Evolutionary conservation across 306 rosid species (phyloP).

Genomic region (Canavalia gladiata): DNA sequence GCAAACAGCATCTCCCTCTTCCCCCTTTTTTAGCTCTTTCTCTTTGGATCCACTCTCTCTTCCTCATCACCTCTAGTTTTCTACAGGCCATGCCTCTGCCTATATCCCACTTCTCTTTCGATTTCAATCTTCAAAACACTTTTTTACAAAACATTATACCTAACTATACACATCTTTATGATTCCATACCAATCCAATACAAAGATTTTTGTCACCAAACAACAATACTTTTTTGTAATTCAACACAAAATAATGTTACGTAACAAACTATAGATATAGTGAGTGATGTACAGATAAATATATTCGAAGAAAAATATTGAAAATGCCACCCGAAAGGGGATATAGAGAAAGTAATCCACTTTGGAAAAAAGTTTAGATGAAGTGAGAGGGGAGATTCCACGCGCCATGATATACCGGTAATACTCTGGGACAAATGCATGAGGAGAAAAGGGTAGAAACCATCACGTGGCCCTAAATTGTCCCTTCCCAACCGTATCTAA

Average conservation of each 20-base stretch:
- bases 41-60: conserved; percentile 48
- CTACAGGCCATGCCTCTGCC: not conserved
- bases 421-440: conserved; percentile 38
- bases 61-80: not conserved
- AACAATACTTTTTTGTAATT: not conserved
- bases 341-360: not conserved
- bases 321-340: not conserved
- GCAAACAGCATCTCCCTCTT: conserved; percentile 41
- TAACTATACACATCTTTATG: not conserved
- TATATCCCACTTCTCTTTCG: not conserved
- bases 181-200: not conserved
- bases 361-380: not conserved
- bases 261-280: not conserved
- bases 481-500: conserved; percentile 46
- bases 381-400: not conserved
- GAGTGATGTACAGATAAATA: too few relatives aligned
- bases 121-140: not conserved
- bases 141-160: not conserved
- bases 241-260: not conserved
- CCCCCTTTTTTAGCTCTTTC: conserved; percentile 21
- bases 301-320: not conserved
- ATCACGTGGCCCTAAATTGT: conserved; percentile 66
- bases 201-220: not conserved
- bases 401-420: not conserved
- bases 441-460: conserved; percentile 24